Evolutionary conservation across 371 early-diverging fungal genomes (phyloP), one percentile per base, ranked within the genome.

Genomic region (Mortierella sp.): DNA sequence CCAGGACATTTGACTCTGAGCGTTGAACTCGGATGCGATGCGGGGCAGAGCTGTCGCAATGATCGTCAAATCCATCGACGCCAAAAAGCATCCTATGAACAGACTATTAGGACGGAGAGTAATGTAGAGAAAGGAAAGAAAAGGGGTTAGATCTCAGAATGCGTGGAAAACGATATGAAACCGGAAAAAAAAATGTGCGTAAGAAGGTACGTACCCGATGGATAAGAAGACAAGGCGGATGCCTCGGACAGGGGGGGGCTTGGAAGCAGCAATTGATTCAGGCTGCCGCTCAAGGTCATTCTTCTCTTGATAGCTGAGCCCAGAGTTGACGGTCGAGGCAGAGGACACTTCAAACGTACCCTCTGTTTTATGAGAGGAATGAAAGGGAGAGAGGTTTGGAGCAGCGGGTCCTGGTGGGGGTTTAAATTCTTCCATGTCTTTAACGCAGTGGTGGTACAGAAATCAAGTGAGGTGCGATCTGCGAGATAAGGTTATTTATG

Each of bases 51-150:
- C 88, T 44, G 89, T 84, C 12, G 88, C 78, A 43, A 86, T 65
- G 60, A 86, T 79, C 21, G 72, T 86, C 77, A 91, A 90, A 77
- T 93, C 94, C 14, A 95, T 83, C 14, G 90, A 88, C 0, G 91
- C 91, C 65, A 95, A 88, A 77, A 95, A 92, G 56, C 91, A 79
- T 21, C 89, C 91, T 41, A 93, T 12, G 38, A 76, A 75, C 70
- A 80, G 51, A 24, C 76, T 75, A 41, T 18, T 3, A 32, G 27
- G 24, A 7, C 32, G 21, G n/a, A 75, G 7, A 54, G 7, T 32
- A 51, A 43, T 44, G 10, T 2, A 44, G 58, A 68, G 29, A 21
- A 41, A 7, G 12, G 43, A 24, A n/a, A 44, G 27, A 12, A 29
- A 29, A 29, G 3, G 14, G 7, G 32, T 58, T 58, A 58, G 29